Evolutionary conservation across 2,329 filamentous ascomycete species (phyloP), one percentile per base, ranked within the genome.

Genomic region (Aspergillus aculeatinus): DNA sequence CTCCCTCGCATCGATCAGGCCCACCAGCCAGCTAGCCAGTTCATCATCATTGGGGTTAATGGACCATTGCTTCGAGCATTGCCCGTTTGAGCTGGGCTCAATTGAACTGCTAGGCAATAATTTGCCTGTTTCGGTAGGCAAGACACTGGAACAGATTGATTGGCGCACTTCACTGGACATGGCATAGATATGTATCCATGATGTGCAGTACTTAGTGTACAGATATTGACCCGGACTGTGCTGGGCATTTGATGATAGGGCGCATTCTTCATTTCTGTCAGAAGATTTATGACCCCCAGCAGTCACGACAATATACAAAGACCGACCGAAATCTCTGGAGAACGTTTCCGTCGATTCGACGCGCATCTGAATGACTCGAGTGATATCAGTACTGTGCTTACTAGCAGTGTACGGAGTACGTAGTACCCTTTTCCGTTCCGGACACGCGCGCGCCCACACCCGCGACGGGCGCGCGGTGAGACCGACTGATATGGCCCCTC

Each of bases 1-100:
- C 29, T 59, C 59, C 61, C 59, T 62, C 60, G 58, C 54, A 55
- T 58, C 33, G 27, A 29, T 61, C 57, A 59, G 62, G 57, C 61
- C 61, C 60, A 60, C 61, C 59, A 59, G 61, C 61, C 59, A 63
- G 61, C 61, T 54, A 47, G 35, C 42, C 31, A 58, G 42, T 51
- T 21, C 14, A 49, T 25, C 14, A 49, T 25, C 35, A 29, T 25
- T 21, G 42, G 12, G 11, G 11, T 6, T 12, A 35, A 35, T 29
- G 27, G 27, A 29, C 3, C 27, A 16, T 35, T 16, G 33, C 33
- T 35, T 35, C 33, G 33, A 51, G 52, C 39, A 55, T 55, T 55
- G 21, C 52, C 52, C 42, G 42, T 55, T 51, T 48, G 29, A 29
- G 21, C 33, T 31, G n/a, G 39, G 54, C 16, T 49, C 25, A 51